Percentiles rank a stretch among this genome's conserved stretches.
Evolutionary conservation across 495 filamentous ascomycete genomes (phyloP).

Genomic region (Penicillium herquei): DNA sequence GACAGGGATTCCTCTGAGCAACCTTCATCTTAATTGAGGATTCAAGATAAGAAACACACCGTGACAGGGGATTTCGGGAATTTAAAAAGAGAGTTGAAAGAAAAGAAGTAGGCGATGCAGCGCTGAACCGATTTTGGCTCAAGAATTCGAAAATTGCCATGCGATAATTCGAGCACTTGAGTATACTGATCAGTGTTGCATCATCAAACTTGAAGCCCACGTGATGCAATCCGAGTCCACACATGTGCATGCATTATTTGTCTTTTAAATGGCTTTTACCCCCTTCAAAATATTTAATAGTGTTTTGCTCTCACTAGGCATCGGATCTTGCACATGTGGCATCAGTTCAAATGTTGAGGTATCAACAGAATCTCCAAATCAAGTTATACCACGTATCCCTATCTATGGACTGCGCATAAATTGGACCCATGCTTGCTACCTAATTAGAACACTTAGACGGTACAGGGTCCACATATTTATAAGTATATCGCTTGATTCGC

Average conservation of each 20-base stretch:
- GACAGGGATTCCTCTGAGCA: neutral
- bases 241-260: neutral
- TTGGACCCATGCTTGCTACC: no score
- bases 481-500: no score
- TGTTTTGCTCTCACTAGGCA: neutral
- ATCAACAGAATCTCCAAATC: no score
- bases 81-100: no score
- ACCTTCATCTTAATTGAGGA: neutral
- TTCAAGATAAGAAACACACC: neutral
- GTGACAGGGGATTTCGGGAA: neutral
- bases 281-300: neutral
- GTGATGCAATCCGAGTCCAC: no score
- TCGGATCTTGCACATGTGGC: no score
- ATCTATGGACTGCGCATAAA: no score
- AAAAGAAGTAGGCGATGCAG: neutral
- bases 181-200: constrained; percentile 2
- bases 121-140: neutral
- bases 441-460: no score
- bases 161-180: neutral
- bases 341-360: no score
- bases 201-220: constrained; percentile 1
- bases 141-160: neutral
- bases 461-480: no score
- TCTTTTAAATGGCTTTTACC: neutral
- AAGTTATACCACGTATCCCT: no score